Percentiles rank a stretch among this genome's conserved stretches.
These are phyloP conservation scores for Tetracladium setigerum DNA, from an alignment of 495 filamentous ascomycete species.

Conservation along the genomic window DNA sequence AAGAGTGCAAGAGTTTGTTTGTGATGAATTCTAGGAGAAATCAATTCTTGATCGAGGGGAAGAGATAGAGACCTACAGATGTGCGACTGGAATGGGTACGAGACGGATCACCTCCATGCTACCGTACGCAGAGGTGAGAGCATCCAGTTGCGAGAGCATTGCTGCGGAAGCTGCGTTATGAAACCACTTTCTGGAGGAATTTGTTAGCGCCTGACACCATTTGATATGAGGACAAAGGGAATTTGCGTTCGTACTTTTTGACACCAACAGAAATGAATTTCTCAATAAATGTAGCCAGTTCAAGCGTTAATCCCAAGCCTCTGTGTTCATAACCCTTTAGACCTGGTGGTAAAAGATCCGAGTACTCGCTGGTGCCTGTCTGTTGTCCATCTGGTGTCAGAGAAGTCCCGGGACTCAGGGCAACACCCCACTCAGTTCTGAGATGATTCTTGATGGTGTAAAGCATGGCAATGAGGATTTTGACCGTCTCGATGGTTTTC, in stretches of 20 bases:
- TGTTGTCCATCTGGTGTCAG: constrained; percentile 36
- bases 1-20: constrained; percentile 70
- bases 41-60: not conserved
- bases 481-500: constrained; percentile 43
- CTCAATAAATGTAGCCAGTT: constrained; percentile 62
- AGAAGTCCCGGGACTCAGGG: constrained; percentile 35
- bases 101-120: constrained; percentile 68
- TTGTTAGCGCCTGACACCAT: no score
- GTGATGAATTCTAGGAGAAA: constrained; percentile 51
- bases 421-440: constrained; percentile 62
- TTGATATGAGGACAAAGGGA: not conserved
- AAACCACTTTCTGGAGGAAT: constrained; percentile 38
- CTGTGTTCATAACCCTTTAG: constrained; percentile 54
- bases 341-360: constrained; percentile 49
- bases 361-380: constrained; percentile 51
- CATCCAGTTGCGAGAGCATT: constrained; percentile 56
- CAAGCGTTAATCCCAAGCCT: constrained; percentile 57
- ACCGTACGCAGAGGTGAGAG: constrained; percentile 57
- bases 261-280: constrained; percentile 57
- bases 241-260: constrained; percentile 24
- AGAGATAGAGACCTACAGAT: constrained; percentile 41
- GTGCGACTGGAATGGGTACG: constrained; percentile 68
- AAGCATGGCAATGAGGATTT: constrained; percentile 60
- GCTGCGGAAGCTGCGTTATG: constrained; percentile 53
- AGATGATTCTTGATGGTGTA: constrained; percentile 71